Evolutionary conservation across 306 rosid species (phyloP), one percentile per base, ranked within the genome.

Genomic region (Arachis hypogaea): DNA sequence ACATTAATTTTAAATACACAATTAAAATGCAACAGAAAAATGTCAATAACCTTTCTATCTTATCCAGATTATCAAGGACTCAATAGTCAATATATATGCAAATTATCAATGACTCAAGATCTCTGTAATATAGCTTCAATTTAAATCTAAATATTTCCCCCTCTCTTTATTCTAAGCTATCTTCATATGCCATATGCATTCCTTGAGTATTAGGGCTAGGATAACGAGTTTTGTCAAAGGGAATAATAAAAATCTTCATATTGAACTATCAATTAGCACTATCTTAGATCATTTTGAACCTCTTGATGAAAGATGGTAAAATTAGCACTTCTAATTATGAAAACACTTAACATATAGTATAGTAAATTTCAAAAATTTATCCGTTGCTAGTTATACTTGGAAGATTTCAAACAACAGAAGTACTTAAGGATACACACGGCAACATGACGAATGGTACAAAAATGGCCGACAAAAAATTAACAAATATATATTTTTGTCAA

Each of bases 241-340:
- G 38, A 4, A 22, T 14, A 72, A 18, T 59, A 45, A 71, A 22
- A 18, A 54, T 42, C 50, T 57, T 11, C 65, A 0, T 43, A 42
- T n/a, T 43, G 11, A 30, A 4, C 51, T 12, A 59, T 59, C 29
- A 47, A 71, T 71, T 59, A 12, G 59, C 45, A 33, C 67, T 54
- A 33, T 33, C 68, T 28, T 44, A 58, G 6, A 71, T n/a, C 9
- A 11, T 45, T 71, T 28, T 58, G 0, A 58, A 6, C 65, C 28
- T 69, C 14, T 10, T 5, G n/a, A 69, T 16, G n/a, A 18, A 69
- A 22, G 52, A 55, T 22, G 40, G 41, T 7, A 3, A 46, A 9
- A 46, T 46, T 46, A 46, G 46, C 46, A 43, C 46, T 7, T 7
- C 0, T 43, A 7, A 5, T 43, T 5, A 5, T 43, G 8, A 33